phyloP scores from a whole-genome alignment of 345 rosid species.

The Passiflora organensis region DNA sequence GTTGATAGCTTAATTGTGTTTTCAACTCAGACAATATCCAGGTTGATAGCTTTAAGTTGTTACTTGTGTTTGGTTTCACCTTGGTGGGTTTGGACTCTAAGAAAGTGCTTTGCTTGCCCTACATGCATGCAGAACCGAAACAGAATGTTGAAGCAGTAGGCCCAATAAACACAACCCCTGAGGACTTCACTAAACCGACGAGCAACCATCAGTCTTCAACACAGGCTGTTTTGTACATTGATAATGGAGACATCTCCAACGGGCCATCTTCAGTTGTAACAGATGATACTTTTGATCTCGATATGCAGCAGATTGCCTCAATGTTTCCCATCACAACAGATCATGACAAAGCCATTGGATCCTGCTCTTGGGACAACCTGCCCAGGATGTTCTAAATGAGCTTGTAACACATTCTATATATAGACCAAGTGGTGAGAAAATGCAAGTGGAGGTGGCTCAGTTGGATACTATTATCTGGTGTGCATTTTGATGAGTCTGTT shows the following conservation, averaged over 20 bases:
- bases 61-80: no score
- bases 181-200: constrained; percentile 43
- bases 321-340: constrained; percentile 35
- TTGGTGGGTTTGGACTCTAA: not conserved
- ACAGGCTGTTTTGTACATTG: constrained; percentile 42
- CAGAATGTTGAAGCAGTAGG: constrained; percentile 37
- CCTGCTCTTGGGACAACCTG: constrained; percentile 47
- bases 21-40: no score
- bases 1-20: no score
- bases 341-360: constrained; percentile 23
- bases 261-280: constrained; percentile 53
- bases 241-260: constrained; percentile 46
- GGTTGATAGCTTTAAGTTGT: no score
- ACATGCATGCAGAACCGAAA: constrained; percentile 24
- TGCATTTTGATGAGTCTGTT: not conserved
- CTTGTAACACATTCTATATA: not conserved
- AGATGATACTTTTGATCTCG: constrained; percentile 46
- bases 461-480: not conserved
- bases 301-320: constrained; percentile 60
- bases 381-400: constrained; percentile 37
- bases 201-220: constrained; percentile 22
- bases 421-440: not conserved
- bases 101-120: not conserved
- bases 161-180: constrained; percentile 37
- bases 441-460: not conserved